phyloP scores from a whole-genome alignment of 2,329 filamentous ascomycete genomes.

The Aschersonia sp. region DNA sequence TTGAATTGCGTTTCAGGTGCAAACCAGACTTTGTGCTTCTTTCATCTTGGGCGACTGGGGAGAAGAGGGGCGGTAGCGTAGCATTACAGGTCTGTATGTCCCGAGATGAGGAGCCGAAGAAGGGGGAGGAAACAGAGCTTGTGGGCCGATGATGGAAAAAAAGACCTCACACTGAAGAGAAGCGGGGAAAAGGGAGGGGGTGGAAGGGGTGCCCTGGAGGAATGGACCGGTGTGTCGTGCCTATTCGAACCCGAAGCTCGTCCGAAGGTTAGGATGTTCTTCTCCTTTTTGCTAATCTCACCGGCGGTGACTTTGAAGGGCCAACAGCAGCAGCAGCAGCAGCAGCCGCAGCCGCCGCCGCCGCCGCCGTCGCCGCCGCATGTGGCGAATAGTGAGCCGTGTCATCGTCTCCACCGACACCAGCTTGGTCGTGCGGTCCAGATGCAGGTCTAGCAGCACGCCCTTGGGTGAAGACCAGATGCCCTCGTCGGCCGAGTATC shows the following conservation, averaged over 20 bases:
- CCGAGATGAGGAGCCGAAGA: background rate
- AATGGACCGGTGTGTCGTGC: no score
- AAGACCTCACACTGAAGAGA: background rate
- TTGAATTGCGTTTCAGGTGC: no score
- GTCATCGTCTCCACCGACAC: no score
- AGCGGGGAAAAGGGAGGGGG: background rate
- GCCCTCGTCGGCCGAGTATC: constrained; percentile 47
- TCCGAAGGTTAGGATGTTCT: background rate
- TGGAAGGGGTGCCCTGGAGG: background rate
- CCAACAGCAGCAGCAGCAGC: background rate
- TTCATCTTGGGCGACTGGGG: no score
- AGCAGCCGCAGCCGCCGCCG: no score
- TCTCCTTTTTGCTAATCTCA: background rate
- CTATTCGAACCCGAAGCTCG: background rate
- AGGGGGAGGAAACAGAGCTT: background rate
- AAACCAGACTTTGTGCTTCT: no score
- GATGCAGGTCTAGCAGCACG: constrained; percentile 7
- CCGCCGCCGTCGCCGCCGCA: no score
- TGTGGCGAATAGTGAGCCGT: no score
- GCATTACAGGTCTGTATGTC: background rate
- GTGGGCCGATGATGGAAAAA: background rate
- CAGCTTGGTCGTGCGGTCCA: no score
- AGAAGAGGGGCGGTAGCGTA: no score
- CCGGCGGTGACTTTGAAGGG: constrained; percentile 1
- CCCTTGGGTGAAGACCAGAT: constrained; percentile 54